phyloP scores from a whole-genome alignment of 306 rosid species.

The Leucaena leucocephala region DNA sequence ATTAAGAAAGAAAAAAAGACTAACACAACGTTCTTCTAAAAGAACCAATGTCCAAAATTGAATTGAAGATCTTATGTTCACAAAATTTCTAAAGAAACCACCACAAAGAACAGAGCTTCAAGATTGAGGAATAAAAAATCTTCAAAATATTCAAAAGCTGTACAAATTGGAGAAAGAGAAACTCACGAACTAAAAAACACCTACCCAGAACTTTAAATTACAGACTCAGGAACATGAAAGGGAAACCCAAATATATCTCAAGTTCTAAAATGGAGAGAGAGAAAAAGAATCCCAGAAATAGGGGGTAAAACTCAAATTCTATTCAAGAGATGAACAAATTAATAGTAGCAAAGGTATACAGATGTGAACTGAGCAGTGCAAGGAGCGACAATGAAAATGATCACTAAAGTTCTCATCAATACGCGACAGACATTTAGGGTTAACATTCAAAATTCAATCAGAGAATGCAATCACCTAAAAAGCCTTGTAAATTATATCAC shows the following conservation, averaged over 20 bases:
- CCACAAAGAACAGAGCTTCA: constrained; percentile 28
- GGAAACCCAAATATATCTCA: background rate
- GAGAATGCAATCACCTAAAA: no score
- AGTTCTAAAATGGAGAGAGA: background rate
- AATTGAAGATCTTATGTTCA: constrained; percentile 16
- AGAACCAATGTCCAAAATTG: constrained; percentile 23
- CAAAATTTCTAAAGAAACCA: constrained; percentile 19
- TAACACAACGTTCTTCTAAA: background rate
- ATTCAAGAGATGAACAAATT: constrained; percentile 17
- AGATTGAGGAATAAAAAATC: constrained; percentile 8
- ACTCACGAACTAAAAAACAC: constrained; percentile 13
- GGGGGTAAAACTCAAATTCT: constrained; percentile 14
- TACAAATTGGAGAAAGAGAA: constrained; percentile 21
- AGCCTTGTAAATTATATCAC: no score
- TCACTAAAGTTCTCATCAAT: no score
- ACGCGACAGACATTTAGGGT: no score
- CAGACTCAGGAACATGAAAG: background rate
- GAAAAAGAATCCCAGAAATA: constrained; percentile 22
- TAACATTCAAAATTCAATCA: no score
- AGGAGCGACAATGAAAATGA: no score
- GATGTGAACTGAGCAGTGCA: no score
- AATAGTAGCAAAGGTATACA: constrained; percentile 34
- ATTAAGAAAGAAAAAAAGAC: background rate
- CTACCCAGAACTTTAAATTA: constrained; percentile 5
- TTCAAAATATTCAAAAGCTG: constrained; percentile 8